phyloP scores from a whole-genome alignment of 1,284 basidiomycete genomes.

The Heterobasidion parviporum region DNA sequence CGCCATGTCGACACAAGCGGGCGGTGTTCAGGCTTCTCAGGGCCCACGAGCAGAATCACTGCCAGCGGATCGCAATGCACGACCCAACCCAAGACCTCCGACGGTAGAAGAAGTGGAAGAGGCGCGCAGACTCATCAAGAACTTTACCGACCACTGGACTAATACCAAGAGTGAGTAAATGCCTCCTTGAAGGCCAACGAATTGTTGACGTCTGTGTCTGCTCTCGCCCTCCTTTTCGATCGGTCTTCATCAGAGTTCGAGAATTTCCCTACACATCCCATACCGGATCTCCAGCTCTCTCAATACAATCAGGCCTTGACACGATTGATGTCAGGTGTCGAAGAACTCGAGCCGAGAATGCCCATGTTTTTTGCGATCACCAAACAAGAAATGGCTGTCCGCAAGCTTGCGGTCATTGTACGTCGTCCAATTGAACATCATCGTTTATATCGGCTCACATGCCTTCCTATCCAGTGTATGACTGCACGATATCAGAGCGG shows the following conservation, averaged over 20 bases:
- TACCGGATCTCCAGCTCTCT: constrained; percentile 43
- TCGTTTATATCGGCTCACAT: neutral
- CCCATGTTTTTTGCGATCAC: constrained; percentile 35
- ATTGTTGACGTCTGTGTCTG: neutral
- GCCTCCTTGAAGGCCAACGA: neutral
- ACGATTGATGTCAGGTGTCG: constrained; percentile 31
- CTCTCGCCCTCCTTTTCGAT: neutral
- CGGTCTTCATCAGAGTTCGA: constrained; percentile 1
- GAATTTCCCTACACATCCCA: constrained; percentile 15
- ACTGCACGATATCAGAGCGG: constrained; percentile 44
- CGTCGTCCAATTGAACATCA: constrained; percentile 13
- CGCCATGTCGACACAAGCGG: neutral
- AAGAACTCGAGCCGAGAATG: constrained; percentile 43
- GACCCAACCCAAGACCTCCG: neutral
- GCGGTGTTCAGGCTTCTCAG: too few species aligned
- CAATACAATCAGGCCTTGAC: constrained; percentile 46
- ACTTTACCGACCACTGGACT: constrained; percentile 12
- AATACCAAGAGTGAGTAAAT: neutral
- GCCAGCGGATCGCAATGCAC: too few species aligned
- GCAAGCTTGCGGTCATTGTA: constrained; percentile 46
- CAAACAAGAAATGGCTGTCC: constrained; percentile 33
- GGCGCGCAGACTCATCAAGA: neutral
- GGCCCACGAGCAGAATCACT: too few species aligned
- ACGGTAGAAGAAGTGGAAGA: neutral
- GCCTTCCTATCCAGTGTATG: constrained; percentile 30